phyloP scores from a whole-genome alignment of 2,329 filamentous ascomycete species.

The Atkinsonella hypoxylon region DNA sequence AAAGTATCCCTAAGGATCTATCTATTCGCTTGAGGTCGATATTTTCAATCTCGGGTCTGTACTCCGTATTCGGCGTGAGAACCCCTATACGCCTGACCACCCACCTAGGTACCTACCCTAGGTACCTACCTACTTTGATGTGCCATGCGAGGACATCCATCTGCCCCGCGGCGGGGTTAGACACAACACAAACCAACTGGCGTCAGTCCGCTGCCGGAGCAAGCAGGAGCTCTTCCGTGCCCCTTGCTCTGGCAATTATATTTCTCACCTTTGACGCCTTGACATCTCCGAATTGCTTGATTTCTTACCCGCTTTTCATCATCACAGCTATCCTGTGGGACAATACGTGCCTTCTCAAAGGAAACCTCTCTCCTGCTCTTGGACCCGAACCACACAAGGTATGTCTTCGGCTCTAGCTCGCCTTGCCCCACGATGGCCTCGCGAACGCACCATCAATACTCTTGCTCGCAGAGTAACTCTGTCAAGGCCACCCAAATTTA shows the following conservation, averaged over 20 bases:
- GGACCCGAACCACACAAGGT: slow-evolving; percentile 10
- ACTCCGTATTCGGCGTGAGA: too few species aligned
- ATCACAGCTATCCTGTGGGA: neutral
- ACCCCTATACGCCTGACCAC: too few species aligned
- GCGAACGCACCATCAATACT: slow-evolving; percentile 3
- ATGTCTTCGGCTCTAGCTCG: slow-evolving; percentile 14
- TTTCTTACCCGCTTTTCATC: neutral
- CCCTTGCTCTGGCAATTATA: neutral
- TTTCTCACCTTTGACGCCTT: neutral
- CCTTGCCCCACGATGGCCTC: slow-evolving; percentile 8
- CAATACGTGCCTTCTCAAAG: neutral
- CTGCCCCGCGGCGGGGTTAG: slow-evolving; percentile 8
- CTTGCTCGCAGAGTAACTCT: slow-evolving; percentile 4
- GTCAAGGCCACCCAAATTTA: slow-evolving; percentile 16
- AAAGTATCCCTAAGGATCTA: too few species aligned
- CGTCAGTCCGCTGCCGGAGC: neutral
- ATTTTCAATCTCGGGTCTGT: too few species aligned
- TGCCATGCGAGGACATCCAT: too few species aligned
- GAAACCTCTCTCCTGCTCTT: slow-evolving; percentile 1
- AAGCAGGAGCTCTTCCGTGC: neutral
- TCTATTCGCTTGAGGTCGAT: too few species aligned
- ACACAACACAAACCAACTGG: neutral
- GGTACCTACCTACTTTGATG: too few species aligned
- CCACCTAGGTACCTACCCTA: too few species aligned
- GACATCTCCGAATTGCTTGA: neutral